Evolutionary conservation across 352 stramenopile species (phyloP).

Genomic region (Nothophytophthora sp.): DNA sequence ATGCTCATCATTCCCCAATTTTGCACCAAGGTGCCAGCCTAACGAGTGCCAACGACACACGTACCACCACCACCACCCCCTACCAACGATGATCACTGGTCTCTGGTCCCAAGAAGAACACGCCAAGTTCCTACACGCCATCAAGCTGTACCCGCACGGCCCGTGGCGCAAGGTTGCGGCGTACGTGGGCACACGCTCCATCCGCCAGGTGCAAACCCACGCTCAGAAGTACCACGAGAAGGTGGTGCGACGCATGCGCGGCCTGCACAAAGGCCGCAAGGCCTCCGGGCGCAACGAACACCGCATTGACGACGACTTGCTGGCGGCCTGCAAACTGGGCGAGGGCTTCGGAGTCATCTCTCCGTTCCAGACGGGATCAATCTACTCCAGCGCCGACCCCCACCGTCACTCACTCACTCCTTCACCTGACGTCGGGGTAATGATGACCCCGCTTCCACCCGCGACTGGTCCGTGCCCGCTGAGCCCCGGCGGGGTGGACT

Average conservation of each 20-base stretch:
- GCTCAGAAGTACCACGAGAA: constrained; percentile 71
- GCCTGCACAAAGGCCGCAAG: constrained; percentile 45
- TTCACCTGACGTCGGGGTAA: not conserved
- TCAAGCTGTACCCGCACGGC: constrained; percentile 50
- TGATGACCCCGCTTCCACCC: constrained; percentile 19
- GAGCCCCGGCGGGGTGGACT: constrained; percentile 24
- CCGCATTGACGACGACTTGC: constrained; percentile 40
- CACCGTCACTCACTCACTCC: constrained; percentile 2
- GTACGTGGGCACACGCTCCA: constrained; percentile 51
- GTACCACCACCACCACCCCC: constrained; percentile 19
- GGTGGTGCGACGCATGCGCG: constrained; percentile 42
- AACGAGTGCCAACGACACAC: constrained; percentile 7
- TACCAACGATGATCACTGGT: constrained; percentile 24
- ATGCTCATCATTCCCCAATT: constrained; percentile 22
- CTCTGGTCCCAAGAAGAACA: constrained; percentile 66
- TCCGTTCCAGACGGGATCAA: constrained; percentile 4
- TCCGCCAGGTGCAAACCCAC: constrained; percentile 65
- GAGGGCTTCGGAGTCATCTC: constrained; percentile 28
- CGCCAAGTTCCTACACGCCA: constrained; percentile 53
- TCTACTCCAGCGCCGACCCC: not conserved
- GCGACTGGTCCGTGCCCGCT: constrained; percentile 11
- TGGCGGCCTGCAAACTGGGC: constrained; percentile 33
- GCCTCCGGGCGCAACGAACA: constrained; percentile 35
- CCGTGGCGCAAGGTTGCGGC: constrained; percentile 54
- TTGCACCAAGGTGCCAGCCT: constrained; percentile 3